Evolutionary conservation across 257 asterid species (phyloP), one percentile per base, ranked within the genome.

Genomic region (Henckelia pumila): DNA sequence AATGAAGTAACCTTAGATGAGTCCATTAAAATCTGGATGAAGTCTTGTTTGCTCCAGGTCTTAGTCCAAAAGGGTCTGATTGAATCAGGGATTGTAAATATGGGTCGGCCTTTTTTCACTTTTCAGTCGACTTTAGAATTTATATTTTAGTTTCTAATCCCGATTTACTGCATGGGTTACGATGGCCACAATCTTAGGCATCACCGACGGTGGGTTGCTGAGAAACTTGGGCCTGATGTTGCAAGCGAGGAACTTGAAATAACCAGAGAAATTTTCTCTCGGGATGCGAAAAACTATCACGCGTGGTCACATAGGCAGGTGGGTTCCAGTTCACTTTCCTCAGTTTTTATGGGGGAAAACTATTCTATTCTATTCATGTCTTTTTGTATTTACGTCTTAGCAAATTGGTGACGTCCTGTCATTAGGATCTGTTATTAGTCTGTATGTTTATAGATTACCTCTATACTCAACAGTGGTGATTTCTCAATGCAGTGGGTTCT

Each of bases 291-390:
- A 79, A 70, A 94, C 73, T 94, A 94, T 84, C 99, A 91, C 68
- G 95, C 97, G 29, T 94, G 99, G 99, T 91, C 96, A 67, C 97
- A 94, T 77, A 83, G 99, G 83, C 98, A 92, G 95, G 98, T 92
- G 8, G 59, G 84, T 56, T 61, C 30, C 22, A 59, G 21, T 56
- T 56, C 64, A 14, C 57, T 14, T 59, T 33, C n/a, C 63, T 35
- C 67, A 29, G 53, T 76, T 67, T 35, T 44, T 49, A 21, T 57
- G 77, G 68, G 7, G 29, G 33, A 59, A 52, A 72, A 66, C 5
- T 59, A 53, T 21, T 56, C 26, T 4, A 1, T 37, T 26, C 24
- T 3, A 20, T 37, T 30, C 8, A 11, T 1, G 6, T n/a, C n/a
- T 28, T 19, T 44, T 29, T 30, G 14, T 32, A 29, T 53, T 24